A percentile compares a stretch with the other conserved stretches of the same genome.
Evolutionary conservation across 2,329 filamentous ascomycete genomes (phyloP).

Genomic region (Ramularia collo-cygni): DNA sequence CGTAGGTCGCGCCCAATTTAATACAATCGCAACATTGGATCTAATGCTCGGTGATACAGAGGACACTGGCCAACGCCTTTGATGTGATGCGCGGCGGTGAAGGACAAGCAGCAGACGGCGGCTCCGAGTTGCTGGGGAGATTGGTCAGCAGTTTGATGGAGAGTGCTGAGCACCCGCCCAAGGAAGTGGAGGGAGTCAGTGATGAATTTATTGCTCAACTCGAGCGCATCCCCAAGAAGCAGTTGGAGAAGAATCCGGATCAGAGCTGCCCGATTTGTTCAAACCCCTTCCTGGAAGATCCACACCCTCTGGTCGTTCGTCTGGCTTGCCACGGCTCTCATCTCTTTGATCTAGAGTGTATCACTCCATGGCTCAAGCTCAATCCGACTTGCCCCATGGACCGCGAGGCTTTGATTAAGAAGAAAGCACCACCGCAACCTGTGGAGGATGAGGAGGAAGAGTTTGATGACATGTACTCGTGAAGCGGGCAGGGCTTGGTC

Average conservation of each 20-base stretch:
- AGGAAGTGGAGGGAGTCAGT: slow-evolving; percentile 53
- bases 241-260: slow-evolving; percentile 39
- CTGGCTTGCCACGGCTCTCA: slow-evolving; percentile 57
- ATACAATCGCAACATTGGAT: neutral
- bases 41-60: slow-evolving; percentile 22
- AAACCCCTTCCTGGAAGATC: slow-evolving; percentile 54
- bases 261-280: slow-evolving; percentile 56
- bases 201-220: slow-evolving; percentile 56
- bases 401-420: slow-evolving; percentile 51
- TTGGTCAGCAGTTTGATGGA: slow-evolving; percentile 51
- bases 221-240: slow-evolving; percentile 51
- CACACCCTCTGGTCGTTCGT: slow-evolving; percentile 57
- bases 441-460: slow-evolving; percentile 47
- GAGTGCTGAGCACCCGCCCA: slow-evolving; percentile 52
- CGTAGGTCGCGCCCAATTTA: slow-evolving; percentile 21
- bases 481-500: neutral
- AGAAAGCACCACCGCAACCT: slow-evolving; percentile 27
- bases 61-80: slow-evolving; percentile 55
- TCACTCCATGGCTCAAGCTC: slow-evolving; percentile 57
- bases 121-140: slow-evolving; percentile 41
- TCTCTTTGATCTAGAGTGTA: slow-evolving; percentile 59
- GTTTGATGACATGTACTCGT: slow-evolving; percentile 47
- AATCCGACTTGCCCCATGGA: slow-evolving; percentile 59
- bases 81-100: slow-evolving; percentile 46
- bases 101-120: slow-evolving; percentile 12